phyloP scores from a whole-genome alignment of 2,329 filamentous ascomycete species.

The Verticillium longisporum region DNA sequence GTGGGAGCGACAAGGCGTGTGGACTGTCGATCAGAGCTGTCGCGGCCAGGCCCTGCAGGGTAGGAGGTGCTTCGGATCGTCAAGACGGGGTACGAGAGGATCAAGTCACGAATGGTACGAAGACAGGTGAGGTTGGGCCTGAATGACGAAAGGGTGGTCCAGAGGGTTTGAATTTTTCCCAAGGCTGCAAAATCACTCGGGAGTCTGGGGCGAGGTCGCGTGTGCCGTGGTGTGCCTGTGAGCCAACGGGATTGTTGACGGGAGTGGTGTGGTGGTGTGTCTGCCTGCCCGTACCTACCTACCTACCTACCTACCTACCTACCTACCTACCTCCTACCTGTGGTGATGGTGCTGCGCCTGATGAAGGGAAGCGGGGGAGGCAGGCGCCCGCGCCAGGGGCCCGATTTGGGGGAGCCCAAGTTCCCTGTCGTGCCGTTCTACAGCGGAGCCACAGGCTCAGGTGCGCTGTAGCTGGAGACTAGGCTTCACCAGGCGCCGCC shows the following conservation, averaged over 20 bases:
- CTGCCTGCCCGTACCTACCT: neutral
- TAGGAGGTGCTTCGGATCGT: neutral
- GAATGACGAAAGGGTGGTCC: constrained; percentile 6
- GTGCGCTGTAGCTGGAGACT: neutral
- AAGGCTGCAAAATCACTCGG: neutral
- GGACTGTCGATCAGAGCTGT: constrained; percentile 5
- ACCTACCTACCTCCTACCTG: too few species aligned
- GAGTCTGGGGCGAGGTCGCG: constrained; percentile 5
- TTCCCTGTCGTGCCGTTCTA: neutral
- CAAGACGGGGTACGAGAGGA: constrained; percentile 1
- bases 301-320: too few species aligned
- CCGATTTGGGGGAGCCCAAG: neutral
- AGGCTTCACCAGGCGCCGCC: neutral
- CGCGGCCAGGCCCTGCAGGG: neutral
- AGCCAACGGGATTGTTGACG: too few species aligned
- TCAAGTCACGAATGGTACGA: constrained; percentile 2
- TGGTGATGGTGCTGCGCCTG: constrained; percentile 2
- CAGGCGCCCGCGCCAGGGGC: neutral
- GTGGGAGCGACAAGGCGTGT: constrained; percentile 5
- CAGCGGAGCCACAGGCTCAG: neutral
- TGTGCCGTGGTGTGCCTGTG: neutral
- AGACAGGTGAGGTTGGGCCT: constrained; percentile 8
- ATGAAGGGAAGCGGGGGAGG: neutral
- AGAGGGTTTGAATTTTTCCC: neutral
- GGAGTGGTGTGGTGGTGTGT: neutral